phyloP scores from a whole-genome alignment of 495 filamentous ascomycete genomes.

The Echria macrotheca region DNA sequence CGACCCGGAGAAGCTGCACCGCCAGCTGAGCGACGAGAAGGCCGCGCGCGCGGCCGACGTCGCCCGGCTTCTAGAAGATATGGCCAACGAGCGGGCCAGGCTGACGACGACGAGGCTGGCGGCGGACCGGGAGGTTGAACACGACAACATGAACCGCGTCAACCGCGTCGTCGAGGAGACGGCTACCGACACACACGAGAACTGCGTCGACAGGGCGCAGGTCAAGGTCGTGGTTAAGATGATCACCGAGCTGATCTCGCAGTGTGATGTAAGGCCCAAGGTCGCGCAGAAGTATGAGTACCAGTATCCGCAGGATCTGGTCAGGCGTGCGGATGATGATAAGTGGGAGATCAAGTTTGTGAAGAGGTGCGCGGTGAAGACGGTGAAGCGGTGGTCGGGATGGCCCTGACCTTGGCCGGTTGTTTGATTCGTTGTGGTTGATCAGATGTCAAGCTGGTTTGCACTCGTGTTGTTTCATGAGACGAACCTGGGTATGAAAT shows the following conservation, averaged over 20 bases:
- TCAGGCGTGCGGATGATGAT: background rate
- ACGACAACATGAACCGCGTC: background rate
- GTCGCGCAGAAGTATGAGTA: background rate
- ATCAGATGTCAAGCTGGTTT: background rate
- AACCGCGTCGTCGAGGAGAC: background rate
- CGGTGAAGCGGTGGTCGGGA: background rate
- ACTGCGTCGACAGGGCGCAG: slow-evolving; percentile 2
- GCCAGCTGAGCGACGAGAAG: slow-evolving; percentile 1
- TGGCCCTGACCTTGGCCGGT: background rate
- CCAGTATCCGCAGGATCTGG: background rate
- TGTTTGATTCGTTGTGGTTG: background rate
- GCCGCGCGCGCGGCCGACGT: background rate
- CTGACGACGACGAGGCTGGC: too few relatives aligned
- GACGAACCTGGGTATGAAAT: too few relatives aligned
- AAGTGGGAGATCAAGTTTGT: slow-evolving; percentile 7
- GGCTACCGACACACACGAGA: background rate
- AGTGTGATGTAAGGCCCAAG: background rate
- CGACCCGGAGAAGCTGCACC: background rate
- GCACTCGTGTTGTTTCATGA: too few relatives aligned
- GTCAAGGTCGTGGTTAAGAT: background rate
- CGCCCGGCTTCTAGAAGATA: background rate
- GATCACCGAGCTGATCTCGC: background rate
- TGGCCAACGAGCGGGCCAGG: too few relatives aligned
- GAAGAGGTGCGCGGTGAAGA: background rate
- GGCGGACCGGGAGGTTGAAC: background rate